Evolutionary conservation across 2,329 filamentous ascomycete species (phyloP).

Genomic region (Epichloe gansuensis): DNA sequence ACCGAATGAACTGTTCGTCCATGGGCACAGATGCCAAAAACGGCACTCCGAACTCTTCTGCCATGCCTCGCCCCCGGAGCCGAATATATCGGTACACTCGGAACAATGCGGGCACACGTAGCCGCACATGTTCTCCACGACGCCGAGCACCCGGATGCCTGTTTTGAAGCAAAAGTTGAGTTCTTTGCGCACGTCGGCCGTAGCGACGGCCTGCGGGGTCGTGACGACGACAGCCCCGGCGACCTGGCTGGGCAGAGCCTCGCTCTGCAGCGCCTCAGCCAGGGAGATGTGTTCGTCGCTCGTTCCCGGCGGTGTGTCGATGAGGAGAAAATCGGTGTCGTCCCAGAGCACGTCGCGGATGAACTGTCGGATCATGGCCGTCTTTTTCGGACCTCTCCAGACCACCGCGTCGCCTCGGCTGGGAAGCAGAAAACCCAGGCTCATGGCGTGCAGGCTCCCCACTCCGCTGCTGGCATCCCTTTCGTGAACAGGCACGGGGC

Average conservation of each 20-base stretch:
- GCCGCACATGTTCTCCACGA: conserved; percentile 94
- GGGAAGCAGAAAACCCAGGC: conserved; percentile 78
- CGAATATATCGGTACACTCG: conserved; percentile 90
- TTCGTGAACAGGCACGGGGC: conserved; percentile 70
- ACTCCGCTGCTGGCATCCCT: conserved; percentile 37
- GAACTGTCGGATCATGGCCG: conserved; percentile 96
- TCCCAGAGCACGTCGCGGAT: conserved; percentile 84
- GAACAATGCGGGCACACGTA: conserved; percentile 71
- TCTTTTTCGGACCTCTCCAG: conserved; percentile 97
- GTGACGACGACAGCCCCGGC: conserved; percentile 89
- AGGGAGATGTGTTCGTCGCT: conserved; percentile 96
- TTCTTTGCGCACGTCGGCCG: conserved; percentile 88
- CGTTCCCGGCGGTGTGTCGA: conserved; percentile 93
- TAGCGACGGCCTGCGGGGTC: conserved; percentile 87
- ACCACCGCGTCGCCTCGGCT: conserved; percentile 83
- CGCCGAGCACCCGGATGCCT: conserved; percentile 65
- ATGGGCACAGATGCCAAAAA: conserved; percentile 85
- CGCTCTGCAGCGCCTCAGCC: conserved; percentile 67
- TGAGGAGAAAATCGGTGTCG: conserved; percentile 78
- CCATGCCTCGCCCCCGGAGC: conserved; percentile 85
- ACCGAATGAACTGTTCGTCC: conserved; percentile 78
- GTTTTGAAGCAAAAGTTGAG: conserved; percentile 88
- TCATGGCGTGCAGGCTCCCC: conserved; percentile 73
- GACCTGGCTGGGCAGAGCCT: conserved; percentile 53
- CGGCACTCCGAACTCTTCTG: conserved; percentile 67